Evolutionary conservation across 805 yeast species (phyloP), one percentile per base, ranked within the genome.

Genomic region (Metschnikowia colocasiae): DNA sequence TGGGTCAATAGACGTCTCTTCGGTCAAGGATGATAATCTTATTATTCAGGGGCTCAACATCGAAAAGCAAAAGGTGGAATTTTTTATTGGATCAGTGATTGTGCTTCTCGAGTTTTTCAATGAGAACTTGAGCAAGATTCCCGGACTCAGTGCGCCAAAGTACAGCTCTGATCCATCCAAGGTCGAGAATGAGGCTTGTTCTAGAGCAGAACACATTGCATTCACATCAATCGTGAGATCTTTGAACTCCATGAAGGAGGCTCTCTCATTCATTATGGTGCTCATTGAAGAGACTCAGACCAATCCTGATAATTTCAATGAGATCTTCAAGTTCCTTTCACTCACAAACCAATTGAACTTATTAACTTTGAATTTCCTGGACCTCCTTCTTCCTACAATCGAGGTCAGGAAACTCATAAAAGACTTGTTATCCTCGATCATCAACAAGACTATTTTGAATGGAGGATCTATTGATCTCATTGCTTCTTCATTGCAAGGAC

Each of bases 401-500:
- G 76, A 73, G 13, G 83, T 82, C 12, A 75, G 77, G 33, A 81
- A 81, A 42, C 73, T 89, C 39, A 82, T 92, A 23, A 87, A 88
- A 62, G 98, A 92, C 57, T 80, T 95, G 31, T 77, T 94, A 38
- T 85, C 95, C 1, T 86, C 96, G 1, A 82, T 94, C 31, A 90
- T 94, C 52, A 91, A 91, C 66, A 85, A 85, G 62, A 88, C 87
- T 55, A 90, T 94, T 48, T 76, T 87, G 32, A 81, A 87, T 54
- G 98, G 99, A n/a, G 92, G 88, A 3, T 86, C 96, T 0, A 92
- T 94, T 38, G 98, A 92, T 61, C 74, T 85, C 48, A 87, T 92
- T 43, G 95, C 97, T 1, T 82, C 83, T 30, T 82, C 91, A 1
- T 71, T 94, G 43, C 96, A 94, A 65, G 95, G 88, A 46, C 83